phyloP scores from a whole-genome alignment of 106 monocot genomes.

The Gastrodia elata region DNA sequence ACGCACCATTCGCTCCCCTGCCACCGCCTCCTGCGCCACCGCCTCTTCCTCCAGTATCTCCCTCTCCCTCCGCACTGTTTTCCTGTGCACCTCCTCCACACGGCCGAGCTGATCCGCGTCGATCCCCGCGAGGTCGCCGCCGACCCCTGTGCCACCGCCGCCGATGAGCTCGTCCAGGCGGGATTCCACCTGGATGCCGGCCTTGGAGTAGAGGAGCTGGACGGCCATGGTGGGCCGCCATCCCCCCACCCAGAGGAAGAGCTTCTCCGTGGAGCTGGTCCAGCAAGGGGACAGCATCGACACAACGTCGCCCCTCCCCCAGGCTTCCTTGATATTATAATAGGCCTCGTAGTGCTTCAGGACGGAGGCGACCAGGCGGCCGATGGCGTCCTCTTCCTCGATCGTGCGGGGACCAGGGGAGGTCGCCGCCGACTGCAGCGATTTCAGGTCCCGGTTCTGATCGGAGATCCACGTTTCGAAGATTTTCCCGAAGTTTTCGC shows the following conservation, averaged over 20 bases:
- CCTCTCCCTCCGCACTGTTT: conserved; percentile 21
- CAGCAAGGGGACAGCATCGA: conserved; percentile 50
- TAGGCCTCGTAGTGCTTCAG: conserved; percentile 54
- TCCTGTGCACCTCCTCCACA: conserved; percentile 28
- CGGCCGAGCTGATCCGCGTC: conserved; percentile 19
- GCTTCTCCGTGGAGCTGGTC: conserved; percentile 51
- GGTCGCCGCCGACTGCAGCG: conserved; percentile 21
- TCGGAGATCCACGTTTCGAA: conserved; percentile 42
- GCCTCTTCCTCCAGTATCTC: conserved; percentile 32
- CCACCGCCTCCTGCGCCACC: conserved; percentile 31
- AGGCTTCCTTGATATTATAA: conserved; percentile 31
- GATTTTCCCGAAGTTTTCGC: conserved; percentile 32
- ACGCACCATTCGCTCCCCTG: conserved; percentile 32
- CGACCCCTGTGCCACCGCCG: conserved; percentile 1
- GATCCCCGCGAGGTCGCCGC: conserved; percentile 35
- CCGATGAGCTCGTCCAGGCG: conserved; percentile 24
- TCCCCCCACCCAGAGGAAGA: conserved; percentile 60
- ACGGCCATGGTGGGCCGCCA: conserved; percentile 60
- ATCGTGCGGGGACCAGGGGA: neutral
- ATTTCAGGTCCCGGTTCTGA: conserved; percentile 29
- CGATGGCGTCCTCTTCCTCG: neutral
- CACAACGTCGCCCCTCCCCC: conserved; percentile 30
- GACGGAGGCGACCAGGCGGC: conserved; percentile 25
- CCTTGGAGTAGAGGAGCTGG: conserved; percentile 65
- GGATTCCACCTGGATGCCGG: conserved; percentile 42